Conservation (phyloP, 257 asterid species). For the Thymus mandschuricus region DNA sequence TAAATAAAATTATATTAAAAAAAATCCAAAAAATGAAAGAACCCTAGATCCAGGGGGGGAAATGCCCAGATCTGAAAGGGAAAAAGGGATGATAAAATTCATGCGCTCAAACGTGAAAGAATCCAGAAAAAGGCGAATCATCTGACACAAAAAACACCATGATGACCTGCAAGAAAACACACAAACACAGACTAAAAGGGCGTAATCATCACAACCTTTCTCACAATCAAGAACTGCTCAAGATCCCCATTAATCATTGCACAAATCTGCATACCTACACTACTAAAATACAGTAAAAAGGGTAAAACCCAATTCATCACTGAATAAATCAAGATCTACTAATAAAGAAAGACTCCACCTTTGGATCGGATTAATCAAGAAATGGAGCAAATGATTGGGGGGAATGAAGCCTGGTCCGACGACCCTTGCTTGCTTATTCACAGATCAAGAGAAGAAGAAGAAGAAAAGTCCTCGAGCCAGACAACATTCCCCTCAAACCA, state of each 20-base stretch:
- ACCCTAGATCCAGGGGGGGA: neutral
- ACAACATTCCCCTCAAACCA: slow-evolving; percentile 60
- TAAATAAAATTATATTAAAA: neutral
- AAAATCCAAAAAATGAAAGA: neutral
- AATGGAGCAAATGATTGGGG: slow-evolving; percentile 42
- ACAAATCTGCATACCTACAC: slow-evolving; percentile 41
- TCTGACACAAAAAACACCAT: slow-evolving; percentile 40
- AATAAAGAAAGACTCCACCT: too few relatives aligned
- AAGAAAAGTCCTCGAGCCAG: slow-evolving; percentile 56
- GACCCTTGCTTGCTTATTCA: slow-evolving; percentile 33
- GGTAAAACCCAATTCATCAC: neutral
- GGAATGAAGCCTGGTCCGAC: slow-evolving; percentile 69
- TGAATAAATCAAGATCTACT: neutral
- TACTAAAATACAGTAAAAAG: neutral
- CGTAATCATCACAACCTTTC: slow-evolving; percentile 41
- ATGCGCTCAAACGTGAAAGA: neutral
- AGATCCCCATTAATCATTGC: slow-evolving; percentile 55
- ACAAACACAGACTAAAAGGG: slow-evolving; percentile 11
- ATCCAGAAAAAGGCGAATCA: slow-evolving; percentile 28
- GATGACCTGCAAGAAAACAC: slow-evolving; percentile 32
- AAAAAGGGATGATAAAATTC: too few relatives aligned
- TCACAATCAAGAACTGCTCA: slow-evolving; percentile 25
- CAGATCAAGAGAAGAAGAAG: neutral
- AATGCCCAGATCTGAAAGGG: slow-evolving; percentile 28
- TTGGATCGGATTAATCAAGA: neutral